A percentile compares a stretch with the other conserved stretches of the same genome.
These are phyloP conservation scores for Phytophthora hibernalis DNA, from an alignment of 352 stramenopile species.

Conservation along the genomic window DNA sequence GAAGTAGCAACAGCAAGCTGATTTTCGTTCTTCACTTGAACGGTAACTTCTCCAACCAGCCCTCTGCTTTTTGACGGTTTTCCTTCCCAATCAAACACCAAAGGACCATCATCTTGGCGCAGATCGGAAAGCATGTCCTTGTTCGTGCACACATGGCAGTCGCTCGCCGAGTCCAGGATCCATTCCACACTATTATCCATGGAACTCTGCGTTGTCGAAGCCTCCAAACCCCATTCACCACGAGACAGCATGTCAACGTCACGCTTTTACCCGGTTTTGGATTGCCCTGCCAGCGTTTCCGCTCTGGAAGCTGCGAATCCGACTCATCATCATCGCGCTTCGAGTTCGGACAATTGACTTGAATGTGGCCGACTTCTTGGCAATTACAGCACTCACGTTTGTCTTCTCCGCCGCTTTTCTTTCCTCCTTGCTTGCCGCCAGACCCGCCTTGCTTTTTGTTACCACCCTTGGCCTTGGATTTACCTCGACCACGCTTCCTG, in stretches of 20 bases:
- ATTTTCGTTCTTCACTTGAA: constrained; percentile 2
- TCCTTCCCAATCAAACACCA: constrained; percentile 20
- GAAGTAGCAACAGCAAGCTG: not conserved
- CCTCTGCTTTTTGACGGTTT: not conserved
- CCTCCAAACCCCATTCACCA: not conserved
- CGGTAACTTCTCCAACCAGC: not conserved
- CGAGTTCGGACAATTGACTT: no score
- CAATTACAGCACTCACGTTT: no score
- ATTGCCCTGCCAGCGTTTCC: no score
- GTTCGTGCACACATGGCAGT: constrained; percentile 1
- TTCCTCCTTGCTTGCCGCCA: no score
- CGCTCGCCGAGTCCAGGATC: not conserved
- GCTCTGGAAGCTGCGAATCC: no score
- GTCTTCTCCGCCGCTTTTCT: no score
- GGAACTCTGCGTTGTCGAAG: not conserved
- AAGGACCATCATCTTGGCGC: constrained; percentile 10
- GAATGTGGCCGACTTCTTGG: no score
- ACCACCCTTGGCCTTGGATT: no score
- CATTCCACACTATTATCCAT: not conserved
- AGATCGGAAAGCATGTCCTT: not conserved
- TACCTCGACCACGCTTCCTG: no score
- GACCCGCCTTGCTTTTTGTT: no score
- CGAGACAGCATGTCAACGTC: constrained; percentile 12
- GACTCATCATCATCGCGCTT: no score
- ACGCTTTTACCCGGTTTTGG: no score